Base-by-base conservation (phyloP, 805 yeast species). In the Yueomyces sinensis region DNA sequence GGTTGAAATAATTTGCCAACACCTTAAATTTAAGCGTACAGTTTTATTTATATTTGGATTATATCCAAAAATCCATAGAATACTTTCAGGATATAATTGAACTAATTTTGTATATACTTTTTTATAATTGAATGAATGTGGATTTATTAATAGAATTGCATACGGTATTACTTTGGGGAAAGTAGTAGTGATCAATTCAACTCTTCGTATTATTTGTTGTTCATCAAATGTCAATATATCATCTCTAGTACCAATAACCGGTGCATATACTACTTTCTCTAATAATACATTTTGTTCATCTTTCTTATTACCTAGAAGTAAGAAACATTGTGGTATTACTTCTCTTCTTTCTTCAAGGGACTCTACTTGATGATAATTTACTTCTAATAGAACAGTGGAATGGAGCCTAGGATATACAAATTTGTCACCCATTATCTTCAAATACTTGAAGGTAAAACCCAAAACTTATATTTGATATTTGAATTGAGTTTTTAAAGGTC, bases 311-410 rank as follows among this genome's bases (percentile, higher is more conserved):
- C 50, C 49, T 17, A 46, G 27, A 9, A 47, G 36, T 9, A 44
- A 14, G 23, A 34, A 37, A 27, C 47, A 44, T 29, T 38, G 44
- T 4, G 49, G 41, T 3, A 36, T 30, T 31, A 6, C 11, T 9
- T 4, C 9, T n/a, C 15, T 16, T n/a, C 13, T 24, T 4, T 15
- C 3, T n/a, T 7, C 1, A 3, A 17, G 19, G 9, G 19, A 22
- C 28, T 32, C 24, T 20, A 37, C 47, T 24, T 41, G 39, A 4
- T 30, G 25, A 31, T 37, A 39, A 29, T 41, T 41, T 2, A 41
- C 33, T 19, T 43, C 44, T 7, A 37, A 31, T 1, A 49, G 24
- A 1, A 42, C 37, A 13, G 38, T 31, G 13, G 36, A 29, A 22
- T 39, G 24, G 11, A 44, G 17, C 24, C 25, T 27, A 13, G 11